Evolutionary conservation across 2,329 filamentous ascomycete genomes (phyloP), one percentile per base, ranked within the genome.

Genomic region (Beauveria sp.): DNA sequence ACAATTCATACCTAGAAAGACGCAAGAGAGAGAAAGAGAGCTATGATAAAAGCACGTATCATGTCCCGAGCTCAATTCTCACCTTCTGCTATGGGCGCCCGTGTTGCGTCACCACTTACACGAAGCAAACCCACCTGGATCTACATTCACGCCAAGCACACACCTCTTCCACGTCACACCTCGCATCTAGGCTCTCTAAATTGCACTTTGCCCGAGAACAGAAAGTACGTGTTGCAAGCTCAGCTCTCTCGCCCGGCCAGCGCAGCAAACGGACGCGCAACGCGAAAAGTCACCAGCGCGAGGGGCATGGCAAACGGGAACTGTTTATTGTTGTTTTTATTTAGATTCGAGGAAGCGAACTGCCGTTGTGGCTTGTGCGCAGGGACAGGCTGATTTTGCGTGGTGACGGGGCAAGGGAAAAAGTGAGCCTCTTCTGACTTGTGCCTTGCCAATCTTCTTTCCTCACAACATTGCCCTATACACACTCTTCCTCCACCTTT

Each of bases 291-390:
- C 26, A n/a, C 10, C n/a, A 8, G 9, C 3, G 9, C 6, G 38
- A 12, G 16, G 12, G n/a, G 14, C 22, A 18, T 22, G n/a, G 8
- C 57, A 60, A 60, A 52, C 57, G 48, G 57, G 31, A 16, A 10
- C 31, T 46, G 57, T 60, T 58, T 60, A 52, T 60, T 52, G 26
- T 60, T 38, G 12, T 60, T 59, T 59, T 12, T 18, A 40, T 16
- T 10, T 9, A 14, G 22, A 50, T 14, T 22, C 53, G 9, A 46
- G 8, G 53, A 48, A 40, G 54, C 22, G 26, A 48, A 38, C 34
- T 38, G 12, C 34, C 34, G 0, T 38, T 38, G 57, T 60, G 57
- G 57, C 48, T 60, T 52, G 57, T 60, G 57, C 48, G 48, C 28
- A 55, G 40, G 24, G 7, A 10, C 42, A 43, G n/a, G n/a, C 42